These are phyloP conservation scores for Ophiostoma angusticollis DNA, from an alignment of 2,329 filamentous ascomycete genomes.

Conservation along the genomic window DNA sequence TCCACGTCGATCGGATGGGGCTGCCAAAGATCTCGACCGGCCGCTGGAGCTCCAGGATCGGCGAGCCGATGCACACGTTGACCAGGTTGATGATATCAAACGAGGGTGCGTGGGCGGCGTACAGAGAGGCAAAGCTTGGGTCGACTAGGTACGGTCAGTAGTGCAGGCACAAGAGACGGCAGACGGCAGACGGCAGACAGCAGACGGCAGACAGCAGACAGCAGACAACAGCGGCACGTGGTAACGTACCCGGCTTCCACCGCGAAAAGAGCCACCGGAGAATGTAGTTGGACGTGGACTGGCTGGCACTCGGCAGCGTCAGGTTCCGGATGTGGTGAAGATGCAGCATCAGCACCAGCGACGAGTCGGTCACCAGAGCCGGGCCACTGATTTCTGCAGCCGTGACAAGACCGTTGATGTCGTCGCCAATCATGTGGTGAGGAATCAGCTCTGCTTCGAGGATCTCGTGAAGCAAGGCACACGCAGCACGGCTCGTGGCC, in stretches of 20 bases:
- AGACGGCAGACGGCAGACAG: no score
- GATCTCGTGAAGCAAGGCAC: conserved; percentile 57
- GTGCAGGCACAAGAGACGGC: neutral
- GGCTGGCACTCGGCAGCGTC: conserved; percentile 55
- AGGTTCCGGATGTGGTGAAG: conserved; percentile 54
- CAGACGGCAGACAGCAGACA: no score
- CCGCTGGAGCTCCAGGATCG: conserved; percentile 20
- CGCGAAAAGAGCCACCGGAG: conserved; percentile 69
- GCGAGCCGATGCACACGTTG: conserved; percentile 51
- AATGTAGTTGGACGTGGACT: conserved; percentile 55
- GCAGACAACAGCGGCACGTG: neutral
- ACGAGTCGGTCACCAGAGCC: conserved; percentile 64
- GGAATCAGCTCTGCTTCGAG: conserved; percentile 53
- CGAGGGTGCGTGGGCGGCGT: conserved; percentile 51
- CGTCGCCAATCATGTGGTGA: conserved; percentile 53
- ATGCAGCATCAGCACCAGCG: conserved; percentile 57
- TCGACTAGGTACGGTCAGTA: conserved; percentile 38
- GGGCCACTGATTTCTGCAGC: conserved; percentile 76
- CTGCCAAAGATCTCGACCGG: conserved; percentile 32
- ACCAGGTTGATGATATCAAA: conserved; percentile 56
- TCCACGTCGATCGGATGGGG: conserved; percentile 35
- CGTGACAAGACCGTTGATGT: conserved; percentile 58
- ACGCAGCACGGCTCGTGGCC: conserved; percentile 62
- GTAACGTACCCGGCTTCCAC: conserved; percentile 69
- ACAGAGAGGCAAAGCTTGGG: conserved; percentile 49